Percentiles rank a stretch among this genome's conserved stretches.
These are phyloP conservation scores for Colletotrichum chlorophyti DNA, from an alignment of 2,329 filamentous ascomycete species.

Conservation along the genomic window DNA sequence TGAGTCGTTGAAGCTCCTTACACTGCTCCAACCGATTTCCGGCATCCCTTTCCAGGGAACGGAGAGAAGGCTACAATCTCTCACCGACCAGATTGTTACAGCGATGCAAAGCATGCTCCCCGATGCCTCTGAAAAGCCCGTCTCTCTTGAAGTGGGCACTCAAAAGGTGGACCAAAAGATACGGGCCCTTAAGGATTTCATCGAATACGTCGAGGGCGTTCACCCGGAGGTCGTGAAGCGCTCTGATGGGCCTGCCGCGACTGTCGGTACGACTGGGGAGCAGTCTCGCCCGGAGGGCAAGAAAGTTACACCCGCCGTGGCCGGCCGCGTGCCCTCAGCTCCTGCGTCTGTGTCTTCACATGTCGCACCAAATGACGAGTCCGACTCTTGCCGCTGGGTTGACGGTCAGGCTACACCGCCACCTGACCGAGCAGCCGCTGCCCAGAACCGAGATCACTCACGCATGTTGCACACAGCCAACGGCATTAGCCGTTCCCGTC, in stretches of 20 bases:
- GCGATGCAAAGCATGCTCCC: slow-evolving; percentile 2
- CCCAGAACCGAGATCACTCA: slow-evolving; percentile 23
- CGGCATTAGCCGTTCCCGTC: slow-evolving; percentile 4
- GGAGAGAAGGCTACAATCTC: slow-evolving; percentile 18
- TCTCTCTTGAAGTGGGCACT: neutral
- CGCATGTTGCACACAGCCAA: slow-evolving; percentile 18
- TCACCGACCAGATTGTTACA: slow-evolving; percentile 14
- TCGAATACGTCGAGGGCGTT: slow-evolving; percentile 24
- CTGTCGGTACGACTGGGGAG: neutral
- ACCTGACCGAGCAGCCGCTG: slow-evolving; percentile 14
- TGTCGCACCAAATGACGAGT: slow-evolving; percentile 7
- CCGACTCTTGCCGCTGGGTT: slow-evolving; percentile 25
- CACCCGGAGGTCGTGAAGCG: slow-evolving; percentile 23
- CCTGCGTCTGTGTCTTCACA: slow-evolving; percentile 22
- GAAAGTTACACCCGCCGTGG: neutral
- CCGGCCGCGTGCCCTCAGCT: slow-evolving; percentile 10
- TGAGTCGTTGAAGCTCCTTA: slow-evolving; percentile 7
- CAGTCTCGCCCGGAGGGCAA: neutral
- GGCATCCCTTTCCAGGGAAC: slow-evolving; percentile 21
- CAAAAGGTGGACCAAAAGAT: slow-evolving; percentile 14
- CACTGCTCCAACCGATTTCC: slow-evolving; percentile 14
- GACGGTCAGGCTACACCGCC: slow-evolving; percentile 22
- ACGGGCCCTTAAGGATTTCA: slow-evolving; percentile 23
- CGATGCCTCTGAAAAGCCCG: neutral
- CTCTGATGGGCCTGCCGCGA: slow-evolving; percentile 3